phyloP scores from a whole-genome alignment of 1,284 basidiomycete species.

The Puccinia novopanici region DNA sequence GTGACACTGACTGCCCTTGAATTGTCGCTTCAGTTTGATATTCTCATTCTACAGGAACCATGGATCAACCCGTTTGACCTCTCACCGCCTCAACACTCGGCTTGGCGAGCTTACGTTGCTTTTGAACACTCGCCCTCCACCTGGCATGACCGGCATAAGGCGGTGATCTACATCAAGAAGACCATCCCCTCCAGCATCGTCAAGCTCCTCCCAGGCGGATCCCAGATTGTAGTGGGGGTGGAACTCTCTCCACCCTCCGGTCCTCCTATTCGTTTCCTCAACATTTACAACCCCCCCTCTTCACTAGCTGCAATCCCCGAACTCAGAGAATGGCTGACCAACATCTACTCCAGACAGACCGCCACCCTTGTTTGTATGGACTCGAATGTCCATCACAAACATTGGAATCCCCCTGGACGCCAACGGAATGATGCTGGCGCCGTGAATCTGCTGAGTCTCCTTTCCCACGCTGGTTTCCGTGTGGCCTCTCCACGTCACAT shows the following conservation, averaged over 20 bases:
- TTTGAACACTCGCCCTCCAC: neutral
- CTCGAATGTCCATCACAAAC: too few relatives aligned
- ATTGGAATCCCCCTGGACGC: neutral
- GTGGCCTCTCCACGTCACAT: too few relatives aligned
- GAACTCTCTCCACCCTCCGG: neutral
- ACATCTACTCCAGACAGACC: neutral
- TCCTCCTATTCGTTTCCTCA: neutral
- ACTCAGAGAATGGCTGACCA: neutral
- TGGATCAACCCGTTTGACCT: neutral
- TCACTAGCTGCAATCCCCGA: neutral
- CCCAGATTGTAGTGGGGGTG: neutral
- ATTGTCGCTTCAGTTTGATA: neutral
- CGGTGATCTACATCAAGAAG: too few relatives aligned
- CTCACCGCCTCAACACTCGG: neutral
- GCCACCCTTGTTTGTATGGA: neutral
- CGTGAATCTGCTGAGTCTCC: too few relatives aligned
- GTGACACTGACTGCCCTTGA: neutral
- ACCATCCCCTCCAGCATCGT: too few relatives aligned
- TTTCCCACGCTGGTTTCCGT: too few relatives aligned
- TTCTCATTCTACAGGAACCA: neutral
- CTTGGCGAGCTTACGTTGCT: neutral
- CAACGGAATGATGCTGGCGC: too few relatives aligned
- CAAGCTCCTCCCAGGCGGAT: too few relatives aligned
- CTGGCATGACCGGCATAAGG: neutral
- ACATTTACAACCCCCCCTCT: slow-evolving; percentile 24